Percentiles rank a stretch among this genome's conserved stretches.
Conservation (phyloP, 2,329 filamentous ascomycete species). For the Sordariomycetes sp. region DNA sequence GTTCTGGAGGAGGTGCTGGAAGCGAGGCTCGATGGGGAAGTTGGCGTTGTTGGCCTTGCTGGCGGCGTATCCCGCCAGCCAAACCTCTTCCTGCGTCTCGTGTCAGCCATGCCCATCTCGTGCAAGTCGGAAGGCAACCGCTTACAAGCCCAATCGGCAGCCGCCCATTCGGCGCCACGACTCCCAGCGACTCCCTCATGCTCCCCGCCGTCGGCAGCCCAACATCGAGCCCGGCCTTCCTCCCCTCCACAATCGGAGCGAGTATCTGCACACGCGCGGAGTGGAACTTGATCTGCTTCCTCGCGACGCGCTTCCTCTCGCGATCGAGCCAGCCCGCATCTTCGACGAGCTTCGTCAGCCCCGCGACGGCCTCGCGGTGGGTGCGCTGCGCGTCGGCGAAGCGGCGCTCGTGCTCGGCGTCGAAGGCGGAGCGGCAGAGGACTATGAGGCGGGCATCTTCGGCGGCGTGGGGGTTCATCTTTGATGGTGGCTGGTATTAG, state of each 20-base stretch:
- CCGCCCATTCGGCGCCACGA: background rate
- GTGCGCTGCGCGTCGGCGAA: background rate
- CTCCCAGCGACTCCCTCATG: background rate
- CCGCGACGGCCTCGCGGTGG: background rate
- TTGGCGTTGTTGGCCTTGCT: background rate
- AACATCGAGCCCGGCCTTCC: background rate
- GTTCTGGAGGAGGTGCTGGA: background rate
- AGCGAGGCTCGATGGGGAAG: background rate
- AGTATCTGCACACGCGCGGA: background rate
- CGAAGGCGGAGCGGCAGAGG: background rate
- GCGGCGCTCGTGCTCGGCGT: background rate
- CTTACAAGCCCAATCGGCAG: background rate
- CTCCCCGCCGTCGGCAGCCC: background rate
- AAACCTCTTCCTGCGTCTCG: background rate
- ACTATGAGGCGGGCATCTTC: background rate
- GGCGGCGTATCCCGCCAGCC: background rate
- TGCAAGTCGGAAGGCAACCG: background rate
- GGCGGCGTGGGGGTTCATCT: background rate
- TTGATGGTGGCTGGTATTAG: background rate
- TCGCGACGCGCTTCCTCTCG: background rate
- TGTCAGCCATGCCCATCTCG: background rate
- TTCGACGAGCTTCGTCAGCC: background rate
- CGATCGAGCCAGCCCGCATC: background rate
- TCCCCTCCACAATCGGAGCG: background rate
- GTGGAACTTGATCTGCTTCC: conserved; percentile 1